These are phyloP conservation scores for Paraconiothyrium brasiliense DNA, from an alignment of 2,329 filamentous ascomycete species.

Conservation along the genomic window DNA sequence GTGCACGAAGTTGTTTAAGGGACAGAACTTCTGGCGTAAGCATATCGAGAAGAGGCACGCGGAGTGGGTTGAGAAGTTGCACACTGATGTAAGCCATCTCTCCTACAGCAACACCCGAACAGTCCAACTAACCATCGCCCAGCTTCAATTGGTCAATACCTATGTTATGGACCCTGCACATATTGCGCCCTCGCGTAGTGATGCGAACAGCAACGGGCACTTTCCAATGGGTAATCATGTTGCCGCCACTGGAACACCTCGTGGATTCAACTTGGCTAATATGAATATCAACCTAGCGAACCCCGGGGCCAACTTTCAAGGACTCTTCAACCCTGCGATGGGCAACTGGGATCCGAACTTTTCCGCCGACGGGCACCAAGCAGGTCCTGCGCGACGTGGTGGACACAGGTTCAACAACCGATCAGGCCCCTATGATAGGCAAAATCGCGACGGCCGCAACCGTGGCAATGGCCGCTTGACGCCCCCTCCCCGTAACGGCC, in stretches of 20 bases:
- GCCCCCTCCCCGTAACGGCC: conserved; percentile 60
- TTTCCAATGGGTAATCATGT: conserved; percentile 84
- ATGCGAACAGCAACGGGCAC: conserved; percentile 95
- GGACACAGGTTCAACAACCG: conserved; percentile 51
- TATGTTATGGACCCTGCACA: conserved; percentile 95
- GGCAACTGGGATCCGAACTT: conserved; percentile 66
- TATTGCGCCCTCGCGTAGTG: conserved; percentile 90
- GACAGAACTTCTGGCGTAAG: conserved; percentile 96
- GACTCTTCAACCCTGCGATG: conserved; percentile 61
- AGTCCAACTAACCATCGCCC: conserved; percentile 13
- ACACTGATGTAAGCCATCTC: conserved; percentile 75
- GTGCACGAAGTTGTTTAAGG: conserved; percentile 96
- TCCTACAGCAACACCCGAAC: not conserved
- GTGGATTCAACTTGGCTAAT: conserved; percentile 87
- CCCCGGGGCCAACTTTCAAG: conserved; percentile 51
- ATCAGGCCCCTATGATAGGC: conserved; percentile 53
- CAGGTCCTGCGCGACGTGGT: conserved; percentile 56
- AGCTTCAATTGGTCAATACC: conserved; percentile 90
- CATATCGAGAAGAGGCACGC: conserved; percentile 95
- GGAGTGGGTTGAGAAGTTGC: conserved; percentile 84
- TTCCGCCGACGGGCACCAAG: conserved; percentile 49
- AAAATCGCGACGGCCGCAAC: conserved; percentile 53
- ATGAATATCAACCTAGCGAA: conserved; percentile 70
- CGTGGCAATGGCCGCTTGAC: conserved; percentile 59
- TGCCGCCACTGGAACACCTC: conserved; percentile 79